These are phyloP conservation scores for Curvularia verruculosa DNA, from an alignment of 2,329 filamentous ascomycete genomes.

Conservation along the genomic window DNA sequence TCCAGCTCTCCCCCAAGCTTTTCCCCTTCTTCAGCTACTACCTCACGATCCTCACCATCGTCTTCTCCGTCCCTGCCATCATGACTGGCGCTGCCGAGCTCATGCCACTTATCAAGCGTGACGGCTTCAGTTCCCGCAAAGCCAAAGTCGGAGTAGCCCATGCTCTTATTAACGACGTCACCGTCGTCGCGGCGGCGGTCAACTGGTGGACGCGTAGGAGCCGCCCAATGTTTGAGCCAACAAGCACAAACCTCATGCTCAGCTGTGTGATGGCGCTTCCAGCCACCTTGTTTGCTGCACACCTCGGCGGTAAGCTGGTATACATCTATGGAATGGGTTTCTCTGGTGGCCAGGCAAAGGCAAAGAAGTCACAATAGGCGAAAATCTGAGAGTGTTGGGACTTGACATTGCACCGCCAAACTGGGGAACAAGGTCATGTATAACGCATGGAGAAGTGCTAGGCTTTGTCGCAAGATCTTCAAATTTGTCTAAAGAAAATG, in stretches of 20 bases:
- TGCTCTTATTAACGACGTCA: constrained; percentile 52
- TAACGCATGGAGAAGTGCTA: neutral
- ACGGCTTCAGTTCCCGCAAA: constrained; percentile 52
- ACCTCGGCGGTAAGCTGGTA: constrained; percentile 53
- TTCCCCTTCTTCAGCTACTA: constrained; percentile 53
- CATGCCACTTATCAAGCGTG: constrained; percentile 50
- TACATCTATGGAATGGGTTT: constrained; percentile 57
- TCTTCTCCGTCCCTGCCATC: constrained; percentile 42
- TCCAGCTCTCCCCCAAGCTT: constrained; percentile 35
- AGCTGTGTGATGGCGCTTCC: constrained; percentile 46
- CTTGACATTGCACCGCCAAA: neutral
- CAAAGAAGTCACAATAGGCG: constrained; percentile 33
- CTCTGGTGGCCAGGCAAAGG: constrained; percentile 29
- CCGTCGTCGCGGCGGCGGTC: constrained; percentile 48
- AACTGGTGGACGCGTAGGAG: constrained; percentile 53
- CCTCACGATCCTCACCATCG: constrained; percentile 50
- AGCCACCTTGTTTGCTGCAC: constrained; percentile 49
- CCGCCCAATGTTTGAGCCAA: constrained; percentile 44
- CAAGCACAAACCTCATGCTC: constrained; percentile 45
- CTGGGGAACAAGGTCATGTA: neutral
- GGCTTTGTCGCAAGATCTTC: neutral
- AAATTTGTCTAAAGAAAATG: neutral
- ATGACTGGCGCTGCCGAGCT: constrained; percentile 47
- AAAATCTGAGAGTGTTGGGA: neutral
- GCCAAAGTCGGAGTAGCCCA: constrained; percentile 52